phyloP scores from a whole-genome alignment of 2,329 filamentous ascomycete species.

The Ophiosphaerella korrae region DNA sequence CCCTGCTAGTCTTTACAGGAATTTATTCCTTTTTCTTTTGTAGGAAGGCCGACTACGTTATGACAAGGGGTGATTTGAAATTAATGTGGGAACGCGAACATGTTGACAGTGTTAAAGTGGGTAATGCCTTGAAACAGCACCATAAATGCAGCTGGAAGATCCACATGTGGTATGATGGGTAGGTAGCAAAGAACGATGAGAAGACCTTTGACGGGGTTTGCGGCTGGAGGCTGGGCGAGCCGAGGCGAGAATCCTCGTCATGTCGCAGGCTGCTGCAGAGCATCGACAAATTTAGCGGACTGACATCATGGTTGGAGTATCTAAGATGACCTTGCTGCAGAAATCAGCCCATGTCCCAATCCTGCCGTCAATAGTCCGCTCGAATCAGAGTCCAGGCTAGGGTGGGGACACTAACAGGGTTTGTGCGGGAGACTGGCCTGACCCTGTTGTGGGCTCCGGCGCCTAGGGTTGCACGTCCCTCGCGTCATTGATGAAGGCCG shows the following conservation, averaged over 20 bases:
- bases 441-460: conserved; percentile 30
- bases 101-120: no score
- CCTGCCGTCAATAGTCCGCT: conserved; percentile 35
- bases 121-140: no score
- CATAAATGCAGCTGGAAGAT: no score
- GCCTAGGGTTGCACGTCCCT: conserved; percentile 39
- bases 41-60: not conserved
- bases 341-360: conserved; percentile 45
- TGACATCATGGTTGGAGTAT: conserved; percentile 38
- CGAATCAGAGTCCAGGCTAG: conserved; percentile 34
- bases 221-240: conserved; percentile 12
- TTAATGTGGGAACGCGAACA: no score
- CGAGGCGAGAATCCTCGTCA: conserved; percentile 21
- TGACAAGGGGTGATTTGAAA: no score
- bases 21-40: not conserved
- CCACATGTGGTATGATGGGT: no score
- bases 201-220: no score
- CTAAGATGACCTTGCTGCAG: conserved; percentile 35
- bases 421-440: conserved; percentile 35
- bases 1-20: not conserved
- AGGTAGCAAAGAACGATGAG: no score
- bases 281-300: conserved; percentile 28
- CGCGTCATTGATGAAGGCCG: conserved; percentile 37
- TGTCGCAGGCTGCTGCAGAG: conserved; percentile 18
- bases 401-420: conserved; percentile 30